Evolutionary conservation across 164 flowering plant species (phyloP).

Genomic region (Litsea cubeba): DNA sequence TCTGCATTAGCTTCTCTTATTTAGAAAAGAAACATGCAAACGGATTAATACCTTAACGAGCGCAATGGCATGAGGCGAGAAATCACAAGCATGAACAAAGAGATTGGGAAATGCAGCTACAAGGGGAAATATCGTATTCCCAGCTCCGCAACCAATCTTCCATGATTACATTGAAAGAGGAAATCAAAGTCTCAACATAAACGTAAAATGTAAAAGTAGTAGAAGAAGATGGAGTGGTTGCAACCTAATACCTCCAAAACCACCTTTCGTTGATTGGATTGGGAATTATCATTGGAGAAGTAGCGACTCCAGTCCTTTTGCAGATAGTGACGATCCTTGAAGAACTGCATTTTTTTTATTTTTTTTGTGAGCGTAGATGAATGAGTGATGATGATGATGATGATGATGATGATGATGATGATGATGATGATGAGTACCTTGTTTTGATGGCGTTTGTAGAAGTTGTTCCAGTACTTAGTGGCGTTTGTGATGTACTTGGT

Average conservation of each 20-base stretch:
- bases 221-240: neutral
- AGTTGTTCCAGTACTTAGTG: conserved; percentile 84
- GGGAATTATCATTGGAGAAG: conserved; percentile 33
- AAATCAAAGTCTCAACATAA: neutral
- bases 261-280: conserved; percentile 18
- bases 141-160: conserved; percentile 63
- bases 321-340: conserved; percentile 90
- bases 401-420: no score
- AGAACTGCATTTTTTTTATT: conserved; percentile 54
- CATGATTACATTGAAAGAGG: neutral
- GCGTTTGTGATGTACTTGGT: conserved; percentile 80
- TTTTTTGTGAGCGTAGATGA: neutral
- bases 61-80: conserved; percentile 35
- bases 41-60: conserved; percentile 36
- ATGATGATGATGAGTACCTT: conserved; percentile 29
- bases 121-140: conserved; percentile 50
- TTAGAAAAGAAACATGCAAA: neutral
- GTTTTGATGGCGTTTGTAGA: conserved; percentile 84
- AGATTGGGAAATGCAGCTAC: conserved; percentile 37
- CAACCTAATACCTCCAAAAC: conserved; percentile 34
- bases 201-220: neutral
- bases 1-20: neutral
- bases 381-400: neutral
- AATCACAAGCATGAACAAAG: conserved; percentile 54
- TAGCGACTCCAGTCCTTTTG: conserved; percentile 87